phyloP scores from a whole-genome alignment of 352 stramenopile genomes.

The Globisporangium radiosum region DNA sequence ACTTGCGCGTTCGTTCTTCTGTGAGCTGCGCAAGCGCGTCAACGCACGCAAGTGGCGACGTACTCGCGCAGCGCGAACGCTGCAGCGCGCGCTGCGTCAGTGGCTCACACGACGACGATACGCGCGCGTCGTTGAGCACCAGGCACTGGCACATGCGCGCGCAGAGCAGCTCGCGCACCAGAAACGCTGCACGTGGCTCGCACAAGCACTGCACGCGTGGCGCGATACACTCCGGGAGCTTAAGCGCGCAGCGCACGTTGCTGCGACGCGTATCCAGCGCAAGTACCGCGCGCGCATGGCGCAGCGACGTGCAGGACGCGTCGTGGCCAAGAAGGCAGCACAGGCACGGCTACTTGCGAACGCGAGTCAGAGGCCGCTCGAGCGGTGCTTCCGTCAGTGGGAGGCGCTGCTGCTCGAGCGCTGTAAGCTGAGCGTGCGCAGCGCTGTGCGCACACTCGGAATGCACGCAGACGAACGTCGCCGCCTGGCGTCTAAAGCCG shows the following conservation, averaged over 20 bases:
- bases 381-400: constrained; percentile 56
- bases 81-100: constrained; percentile 32
- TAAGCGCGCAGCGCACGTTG: constrained; percentile 15
- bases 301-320: constrained; percentile 27
- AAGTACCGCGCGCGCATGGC: constrained; percentile 35
- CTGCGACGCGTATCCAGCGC: constrained; percentile 41
- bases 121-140: constrained; percentile 28
- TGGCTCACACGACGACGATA: constrained; percentile 47
- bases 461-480: constrained; percentile 13
- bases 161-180: constrained; percentile 8
- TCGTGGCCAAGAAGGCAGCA: constrained; percentile 44
- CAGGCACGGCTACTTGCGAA: constrained; percentile 37
- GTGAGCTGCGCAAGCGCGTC: constrained; percentile 26
- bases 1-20: constrained; percentile 40
- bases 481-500: constrained; percentile 7
- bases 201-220: constrained; percentile 23
- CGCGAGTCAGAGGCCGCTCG: constrained; percentile 45
- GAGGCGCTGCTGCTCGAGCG: constrained; percentile 45
- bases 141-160: constrained; percentile 13
- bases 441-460: constrained; percentile 3
- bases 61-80: constrained; percentile 31
- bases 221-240: constrained; percentile 8
- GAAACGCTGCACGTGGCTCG: constrained; percentile 12
- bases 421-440: constrained; percentile 31
- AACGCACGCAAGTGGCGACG: constrained; percentile 24